These are phyloP conservation scores for Teratosphaeria zuluensis DNA, from an alignment of 2,329 filamentous ascomycete genomes.

Conservation along the genomic window DNA sequence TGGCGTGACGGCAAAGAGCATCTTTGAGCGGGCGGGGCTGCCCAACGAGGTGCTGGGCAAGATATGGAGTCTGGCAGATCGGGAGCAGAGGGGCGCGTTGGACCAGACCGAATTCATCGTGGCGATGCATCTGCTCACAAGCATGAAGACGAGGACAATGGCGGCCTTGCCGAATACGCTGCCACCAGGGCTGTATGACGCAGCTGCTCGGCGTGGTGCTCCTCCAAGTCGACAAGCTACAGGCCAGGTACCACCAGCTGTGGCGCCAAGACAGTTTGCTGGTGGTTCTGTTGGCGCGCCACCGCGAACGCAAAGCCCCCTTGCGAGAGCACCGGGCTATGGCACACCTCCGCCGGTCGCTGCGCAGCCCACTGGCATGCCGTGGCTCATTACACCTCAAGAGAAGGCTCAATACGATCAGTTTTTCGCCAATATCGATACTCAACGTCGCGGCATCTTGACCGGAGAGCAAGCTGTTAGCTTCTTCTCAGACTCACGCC, in stretches of 20 bases:
- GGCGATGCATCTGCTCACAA: conserved; percentile 93
- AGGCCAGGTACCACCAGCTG: conserved; percentile 30
- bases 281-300: conserved; percentile 40
- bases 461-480: conserved; percentile 88
- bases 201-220: conserved; percentile 61
- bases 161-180: conserved; percentile 69
- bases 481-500: conserved; percentile 85
- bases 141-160: conserved; percentile 75
- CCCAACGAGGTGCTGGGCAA: conserved; percentile 85
- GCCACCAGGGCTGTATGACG: conserved; percentile 80
- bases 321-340: conserved; percentile 41
- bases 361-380: conserved; percentile 47
- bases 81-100: conserved; percentile 79
- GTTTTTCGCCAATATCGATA: conserved; percentile 78
- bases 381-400: conserved; percentile 73
- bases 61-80: conserved; percentile 93
- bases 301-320: conserved; percentile 51
- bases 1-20: conserved; percentile 66
- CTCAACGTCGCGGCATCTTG: conserved; percentile 68
- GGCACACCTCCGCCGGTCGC: conserved; percentile 40
- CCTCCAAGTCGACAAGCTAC: conserved; percentile 30
- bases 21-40: conserved; percentile 86
- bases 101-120: conserved; percentile 91
- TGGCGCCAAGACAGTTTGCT: conserved; percentile 75
- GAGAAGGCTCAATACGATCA: conserved; percentile 85